Evolutionary conservation across 345 rosid species (phyloP).

Genomic region (Trapa incisa): DNA sequence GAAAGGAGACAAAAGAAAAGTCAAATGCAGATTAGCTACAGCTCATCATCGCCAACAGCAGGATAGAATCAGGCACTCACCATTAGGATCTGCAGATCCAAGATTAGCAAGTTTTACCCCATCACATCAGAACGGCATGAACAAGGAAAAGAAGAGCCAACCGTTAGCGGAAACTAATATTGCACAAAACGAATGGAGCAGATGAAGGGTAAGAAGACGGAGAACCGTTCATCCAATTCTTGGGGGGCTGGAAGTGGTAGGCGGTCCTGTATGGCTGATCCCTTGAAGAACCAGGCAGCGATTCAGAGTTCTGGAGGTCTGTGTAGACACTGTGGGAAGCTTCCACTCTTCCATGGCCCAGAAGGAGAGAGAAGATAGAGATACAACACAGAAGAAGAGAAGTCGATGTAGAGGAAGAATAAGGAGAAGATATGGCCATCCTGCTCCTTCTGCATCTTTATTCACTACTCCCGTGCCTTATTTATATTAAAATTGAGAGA

Average conservation of each 20-base stretch:
- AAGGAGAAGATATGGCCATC: not conserved
- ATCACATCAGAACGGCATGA: not conserved
- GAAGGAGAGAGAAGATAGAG: conserved; percentile 12
- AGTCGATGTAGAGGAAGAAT: conserved; percentile 1
- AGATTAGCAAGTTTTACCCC: conserved; percentile 1
- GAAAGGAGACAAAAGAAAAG: not conserved
- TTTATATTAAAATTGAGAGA: not conserved
- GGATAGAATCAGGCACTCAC: conserved; percentile 9
- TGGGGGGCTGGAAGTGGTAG: conserved; percentile 62
- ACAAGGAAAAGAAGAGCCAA: conserved; percentile 1
- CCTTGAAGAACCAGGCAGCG: not conserved
- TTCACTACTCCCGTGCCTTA: not conserved
- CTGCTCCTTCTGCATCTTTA: not conserved
- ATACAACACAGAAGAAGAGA: conserved; percentile 3
- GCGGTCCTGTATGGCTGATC: conserved; percentile 55
- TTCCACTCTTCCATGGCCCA: conserved; percentile 18
- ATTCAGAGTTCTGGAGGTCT: conserved; percentile 10
- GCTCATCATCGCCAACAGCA: not conserved
- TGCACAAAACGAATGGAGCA: not conserved
- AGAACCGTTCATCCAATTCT: conserved; percentile 69
- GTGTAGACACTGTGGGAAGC: conserved; percentile 25
- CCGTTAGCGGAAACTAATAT: not conserved
- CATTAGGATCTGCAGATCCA: conserved; percentile 18
- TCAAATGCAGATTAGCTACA: not conserved
- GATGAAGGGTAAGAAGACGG: not conserved